Evolutionary conservation across 1,284 basidiomycete species (phyloP).

Genomic region (Gymnopus androsaceus): DNA sequence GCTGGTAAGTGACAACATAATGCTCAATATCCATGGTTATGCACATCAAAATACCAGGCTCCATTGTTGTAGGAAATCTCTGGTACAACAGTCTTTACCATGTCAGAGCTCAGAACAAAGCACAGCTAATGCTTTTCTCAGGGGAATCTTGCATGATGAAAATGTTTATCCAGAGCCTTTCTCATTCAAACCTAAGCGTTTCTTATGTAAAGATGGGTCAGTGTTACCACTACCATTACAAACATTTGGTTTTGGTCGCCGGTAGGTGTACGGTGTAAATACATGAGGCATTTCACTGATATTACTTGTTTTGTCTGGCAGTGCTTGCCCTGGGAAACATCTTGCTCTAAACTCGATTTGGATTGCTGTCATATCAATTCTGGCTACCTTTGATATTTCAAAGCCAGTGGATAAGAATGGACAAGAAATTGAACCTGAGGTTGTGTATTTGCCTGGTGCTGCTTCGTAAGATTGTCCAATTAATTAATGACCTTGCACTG

Average conservation of each 20-base stretch:
- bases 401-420: slow-evolving; percentile 35
- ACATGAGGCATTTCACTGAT: not conserved
- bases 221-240: slow-evolving; percentile 27
- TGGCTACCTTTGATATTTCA: slow-evolving; percentile 38
- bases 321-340: slow-evolving; percentile 45
- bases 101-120: too few relatives aligned
- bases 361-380: slow-evolving; percentile 39
- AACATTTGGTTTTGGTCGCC: slow-evolving; percentile 39
- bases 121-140: not conserved
- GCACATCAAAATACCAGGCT: not conserved
- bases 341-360: slow-evolving; percentile 42
- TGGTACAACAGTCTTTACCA: not conserved
- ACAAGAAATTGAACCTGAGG: slow-evolving; percentile 18
- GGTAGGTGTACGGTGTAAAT: slow-evolving; percentile 23
- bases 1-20: slow-evolving; percentile 33
- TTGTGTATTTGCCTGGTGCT: too few relatives aligned
- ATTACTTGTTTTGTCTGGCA: slow-evolving; percentile 20
- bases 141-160: slow-evolving; percentile 23
- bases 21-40: slow-evolving; percentile 32
- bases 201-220: slow-evolving; percentile 32
- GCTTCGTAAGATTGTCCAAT: too few relatives aligned
- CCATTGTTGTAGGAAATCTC: too few relatives aligned
- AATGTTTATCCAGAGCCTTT: slow-evolving; percentile 34
- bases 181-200: slow-evolving; percentile 38
- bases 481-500: too few relatives aligned